phyloP scores from a whole-genome alignment of 352 stramenopile genomes.

The Pythium pyrilobum region DNA sequence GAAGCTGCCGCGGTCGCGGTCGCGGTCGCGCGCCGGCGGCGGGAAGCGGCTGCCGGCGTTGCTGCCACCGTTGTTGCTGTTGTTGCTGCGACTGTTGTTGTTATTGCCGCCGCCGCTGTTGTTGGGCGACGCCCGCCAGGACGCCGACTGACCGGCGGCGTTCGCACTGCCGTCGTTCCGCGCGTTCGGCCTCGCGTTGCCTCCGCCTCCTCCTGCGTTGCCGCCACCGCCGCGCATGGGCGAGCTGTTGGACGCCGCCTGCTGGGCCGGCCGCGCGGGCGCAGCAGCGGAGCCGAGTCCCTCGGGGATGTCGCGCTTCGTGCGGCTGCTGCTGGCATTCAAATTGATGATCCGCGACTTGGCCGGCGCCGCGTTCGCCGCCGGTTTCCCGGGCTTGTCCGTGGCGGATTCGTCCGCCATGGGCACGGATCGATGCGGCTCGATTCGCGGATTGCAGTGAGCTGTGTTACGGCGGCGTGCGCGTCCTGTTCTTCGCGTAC shows the following conservation, averaged over 20 bases:
- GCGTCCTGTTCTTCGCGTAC: not conserved
- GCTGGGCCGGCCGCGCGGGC: no score
- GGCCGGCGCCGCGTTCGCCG: not conserved
- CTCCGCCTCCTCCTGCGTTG: not conserved
- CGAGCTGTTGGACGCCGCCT: not conserved
- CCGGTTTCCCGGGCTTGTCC: conserved; percentile 11
- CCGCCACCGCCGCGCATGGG: not conserved
- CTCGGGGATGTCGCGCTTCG: conserved; percentile 25
- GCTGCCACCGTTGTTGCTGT: not conserved
- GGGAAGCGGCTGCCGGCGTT: conserved; percentile 1
- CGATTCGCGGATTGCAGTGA: not conserved
- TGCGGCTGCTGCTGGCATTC: conserved; percentile 20
- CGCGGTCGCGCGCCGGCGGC: conserved; percentile 15
- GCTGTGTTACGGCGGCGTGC: not conserved
- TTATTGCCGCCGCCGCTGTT: not conserved
- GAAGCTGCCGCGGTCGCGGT: conserved; percentile 20
- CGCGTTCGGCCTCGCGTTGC: not conserved
- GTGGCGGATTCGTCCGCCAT: conserved; percentile 16
- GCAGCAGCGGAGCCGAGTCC: conserved; percentile 10
- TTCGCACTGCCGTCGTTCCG: not conserved
- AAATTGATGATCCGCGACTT: conserved; percentile 44
- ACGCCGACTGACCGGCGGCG: not conserved
- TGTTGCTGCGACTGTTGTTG: not conserved
- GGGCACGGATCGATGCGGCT: not conserved
- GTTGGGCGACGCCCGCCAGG: conserved; percentile 8